Evolutionary conservation across 2,329 filamentous ascomycete genomes (phyloP), one percentile per base, ranked within the genome.

Genomic region (Salinomyces thailandicus): DNA sequence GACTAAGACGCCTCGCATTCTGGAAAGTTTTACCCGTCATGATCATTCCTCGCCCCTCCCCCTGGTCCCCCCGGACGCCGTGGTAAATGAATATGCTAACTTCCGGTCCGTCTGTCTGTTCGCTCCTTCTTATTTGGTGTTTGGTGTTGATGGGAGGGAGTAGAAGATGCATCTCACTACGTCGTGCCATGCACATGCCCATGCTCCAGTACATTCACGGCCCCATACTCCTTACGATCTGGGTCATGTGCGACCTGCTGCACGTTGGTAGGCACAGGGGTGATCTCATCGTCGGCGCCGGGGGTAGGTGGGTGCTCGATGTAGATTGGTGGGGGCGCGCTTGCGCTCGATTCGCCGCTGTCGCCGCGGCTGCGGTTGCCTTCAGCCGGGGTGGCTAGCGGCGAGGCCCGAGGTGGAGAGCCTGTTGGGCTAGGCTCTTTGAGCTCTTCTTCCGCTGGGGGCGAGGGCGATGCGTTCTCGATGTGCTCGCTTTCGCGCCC

Each of bases 401-500:
- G 39, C 2, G 45, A 46, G 2, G 22, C 22, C n/a, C n/a, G n/a
- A n/a, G n/a, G n/a, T n/a, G n/a, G n/a, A n/a, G n/a, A n/a, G 7
- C 38, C 41, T 2, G 39, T 44, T 5, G 41, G 39, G 15, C 38
- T 42, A 15, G 43, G 46, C 35, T 50, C 46, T 29, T 49, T 50
- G 7, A 50, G 22, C 14, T 47, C 30, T 12, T 44, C 41, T 18
- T 48, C 47, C 6, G 42, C 39, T 34, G 39, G 37, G 9, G 42
- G 36, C 5, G 24, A 29, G n/a, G 39, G 39, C 26, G 47, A 39
- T n/a, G 46, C 47, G 33, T 55, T 53, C 40, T 67, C 66, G 30
- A 63, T 59, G 34, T 62, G 58, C 43, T 63, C 57, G 33, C 57
- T 44, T n/a, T 48, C 49, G 24, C 39, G 31, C 18, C 51, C 58